Conservation (phyloP, 306 rosid genomes). For the Macrotyloma uniflorum region DNA sequence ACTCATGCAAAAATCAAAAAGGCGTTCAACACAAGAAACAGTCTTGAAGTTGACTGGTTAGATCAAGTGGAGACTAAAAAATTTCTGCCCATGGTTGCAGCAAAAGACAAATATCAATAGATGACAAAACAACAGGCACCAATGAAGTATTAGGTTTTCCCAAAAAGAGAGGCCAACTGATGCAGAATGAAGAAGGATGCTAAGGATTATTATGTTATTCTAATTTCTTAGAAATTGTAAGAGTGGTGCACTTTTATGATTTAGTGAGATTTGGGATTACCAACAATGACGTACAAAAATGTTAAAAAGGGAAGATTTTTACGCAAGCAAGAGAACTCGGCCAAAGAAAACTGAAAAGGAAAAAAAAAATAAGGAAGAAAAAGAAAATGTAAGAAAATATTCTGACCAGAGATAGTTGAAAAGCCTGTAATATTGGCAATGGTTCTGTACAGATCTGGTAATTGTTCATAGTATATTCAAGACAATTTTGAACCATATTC, state of each 20-base stretch:
- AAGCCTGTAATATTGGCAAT: constrained; percentile 70
- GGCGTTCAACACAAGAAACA: constrained; percentile 2
- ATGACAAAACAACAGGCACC: constrained; percentile 3
- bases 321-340: background rate
- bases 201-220: background rate
- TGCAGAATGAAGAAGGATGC: constrained; percentile 25
- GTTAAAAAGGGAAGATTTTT: background rate
- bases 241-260: background rate
- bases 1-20: background rate
- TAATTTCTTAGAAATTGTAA: background rate
- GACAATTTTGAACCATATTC: constrained; percentile 59
- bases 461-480: constrained; percentile 69
- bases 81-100: background rate
- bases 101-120: constrained; percentile 17
- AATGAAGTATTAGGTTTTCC: background rate
- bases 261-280: background rate
- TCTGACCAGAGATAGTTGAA: constrained; percentile 91
- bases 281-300: background rate
- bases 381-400: constrained; percentile 27
- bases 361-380: constrained; percentile 13
- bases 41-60: constrained; percentile 6
- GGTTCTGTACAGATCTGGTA: constrained; percentile 61
- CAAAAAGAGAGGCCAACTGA: background rate
- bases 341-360: background rate
- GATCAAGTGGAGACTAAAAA: constrained; percentile 18